Evolutionary conservation across 2,329 filamentous ascomycete species (phyloP).

Genomic region (Ophiostoma tasmaniense): DNA sequence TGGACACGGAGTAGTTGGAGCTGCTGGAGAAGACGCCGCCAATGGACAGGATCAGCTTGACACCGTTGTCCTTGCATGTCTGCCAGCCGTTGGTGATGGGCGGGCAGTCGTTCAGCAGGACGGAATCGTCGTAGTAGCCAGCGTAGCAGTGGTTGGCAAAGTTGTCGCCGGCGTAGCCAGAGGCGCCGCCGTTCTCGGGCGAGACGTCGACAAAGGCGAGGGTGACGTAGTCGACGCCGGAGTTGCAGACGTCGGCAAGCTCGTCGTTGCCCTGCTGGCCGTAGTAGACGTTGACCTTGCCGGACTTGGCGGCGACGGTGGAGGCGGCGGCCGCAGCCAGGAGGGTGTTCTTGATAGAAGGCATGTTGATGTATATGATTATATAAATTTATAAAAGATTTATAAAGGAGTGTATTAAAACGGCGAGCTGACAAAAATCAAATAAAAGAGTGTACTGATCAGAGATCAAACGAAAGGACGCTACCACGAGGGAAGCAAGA

Average conservation of each 20-base stretch:
- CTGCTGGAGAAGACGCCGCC: constrained; percentile 38
- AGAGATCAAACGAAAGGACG: constrained; percentile 22
- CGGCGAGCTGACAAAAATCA: background rate
- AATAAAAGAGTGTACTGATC: constrained; percentile 15
- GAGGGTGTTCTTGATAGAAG: constrained; percentile 23
- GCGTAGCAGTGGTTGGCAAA: constrained; percentile 32
- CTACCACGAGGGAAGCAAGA: constrained; percentile 21
- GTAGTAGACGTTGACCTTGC: constrained; percentile 28
- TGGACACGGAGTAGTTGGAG: constrained; percentile 31
- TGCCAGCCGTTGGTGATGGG: constrained; percentile 29
- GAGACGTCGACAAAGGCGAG: constrained; percentile 33
- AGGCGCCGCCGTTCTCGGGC: constrained; percentile 30
- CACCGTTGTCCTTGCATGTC: constrained; percentile 48
- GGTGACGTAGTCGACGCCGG: constrained; percentile 34
- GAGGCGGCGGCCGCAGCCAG: constrained; percentile 23
- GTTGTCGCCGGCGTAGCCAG: constrained; percentile 31
- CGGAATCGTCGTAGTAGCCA: constrained; percentile 27
- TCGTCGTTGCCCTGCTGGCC: constrained; percentile 25
- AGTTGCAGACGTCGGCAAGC: constrained; percentile 27
- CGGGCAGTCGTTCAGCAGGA: constrained; percentile 29
- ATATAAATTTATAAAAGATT: no score
- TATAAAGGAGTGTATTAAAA: background rate
- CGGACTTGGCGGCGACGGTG: constrained; percentile 22
- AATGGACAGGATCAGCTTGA: constrained; percentile 57
- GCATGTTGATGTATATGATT: constrained; percentile 10